phyloP scores from a whole-genome alignment of 1,284 basidiomycete species.

The Crucibulum cyathiforme region DNA sequence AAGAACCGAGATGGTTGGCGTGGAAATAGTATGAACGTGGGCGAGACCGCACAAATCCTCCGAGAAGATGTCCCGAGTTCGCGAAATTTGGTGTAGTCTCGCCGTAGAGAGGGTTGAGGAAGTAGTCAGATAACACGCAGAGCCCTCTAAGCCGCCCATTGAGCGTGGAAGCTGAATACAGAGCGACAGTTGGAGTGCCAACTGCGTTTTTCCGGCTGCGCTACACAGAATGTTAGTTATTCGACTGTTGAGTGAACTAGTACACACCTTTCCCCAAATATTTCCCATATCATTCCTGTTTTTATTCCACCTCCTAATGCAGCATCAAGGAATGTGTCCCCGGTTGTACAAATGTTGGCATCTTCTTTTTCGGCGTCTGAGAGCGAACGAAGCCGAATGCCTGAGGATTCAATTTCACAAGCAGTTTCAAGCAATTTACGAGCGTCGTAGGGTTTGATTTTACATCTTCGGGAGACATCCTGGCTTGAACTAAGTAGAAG shows the following conservation, averaged over 20 bases:
- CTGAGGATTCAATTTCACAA: conserved; percentile 45
- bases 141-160: conserved; percentile 61
- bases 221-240: conserved; percentile 45
- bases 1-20: conserved; percentile 67
- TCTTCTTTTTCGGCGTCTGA: conserved; percentile 41
- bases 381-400: conserved; percentile 39
- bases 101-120: conserved; percentile 73
- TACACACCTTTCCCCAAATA: conserved; percentile 83
- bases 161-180: conserved; percentile 70
- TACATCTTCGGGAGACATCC: conserved; percentile 63
- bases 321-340: conserved; percentile 69
- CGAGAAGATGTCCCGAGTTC: conserved; percentile 55
- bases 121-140: conserved; percentile 78
- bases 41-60: conserved; percentile 57
- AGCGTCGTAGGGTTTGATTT: conserved; percentile 52
- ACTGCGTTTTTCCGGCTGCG: conserved; percentile 87
- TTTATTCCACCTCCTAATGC: conserved; percentile 77
- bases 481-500: conserved; percentile 52
- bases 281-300: conserved; percentile 82
- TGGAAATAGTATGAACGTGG: conserved; percentile 71
- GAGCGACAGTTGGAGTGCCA: conserved; percentile 81
- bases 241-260: background rate
- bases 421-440: conserved; percentile 54
- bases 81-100: conserved; percentile 52
- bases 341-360: conserved; percentile 67